A percentile compares a stretch with the other conserved stretches of the same genome.
Evolutionary conservation across 2,329 filamentous ascomycete species (phyloP).

Genomic region (Chaetomiaceae sp.): DNA sequence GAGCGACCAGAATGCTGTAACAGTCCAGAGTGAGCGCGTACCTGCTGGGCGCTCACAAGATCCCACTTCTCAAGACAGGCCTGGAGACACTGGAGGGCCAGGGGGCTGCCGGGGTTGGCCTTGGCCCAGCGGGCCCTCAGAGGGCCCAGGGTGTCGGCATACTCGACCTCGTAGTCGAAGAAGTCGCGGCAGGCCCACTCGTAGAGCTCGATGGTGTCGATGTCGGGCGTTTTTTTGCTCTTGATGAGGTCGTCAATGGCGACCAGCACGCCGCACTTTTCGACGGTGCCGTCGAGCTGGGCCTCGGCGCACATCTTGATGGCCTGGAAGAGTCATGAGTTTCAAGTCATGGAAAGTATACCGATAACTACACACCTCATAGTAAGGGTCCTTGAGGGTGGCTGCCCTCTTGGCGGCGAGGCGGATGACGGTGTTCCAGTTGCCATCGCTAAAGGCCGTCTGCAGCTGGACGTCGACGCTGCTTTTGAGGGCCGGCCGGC

Average conservation of each 20-base stretch:
- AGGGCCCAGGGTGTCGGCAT: conserved; percentile 44
- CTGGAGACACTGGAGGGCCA: conserved; percentile 44
- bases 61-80: conserved; percentile 53
- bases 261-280: conserved; percentile 42
- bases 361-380: conserved; percentile 41
- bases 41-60: conserved; percentile 53
- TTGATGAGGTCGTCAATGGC: conserved; percentile 46
- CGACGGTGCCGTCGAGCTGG: conserved; percentile 45
- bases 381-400: conserved; percentile 51
- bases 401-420: conserved; percentile 50
- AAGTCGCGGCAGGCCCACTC: conserved; percentile 47
- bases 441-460: conserved; percentile 50
- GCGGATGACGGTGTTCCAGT: conserved; percentile 49
- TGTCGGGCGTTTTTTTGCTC: conserved; percentile 43
- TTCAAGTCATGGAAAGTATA: neutral
- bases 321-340: conserved; percentile 30
- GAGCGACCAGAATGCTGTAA: no score
- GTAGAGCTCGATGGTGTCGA: conserved; percentile 49
- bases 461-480: conserved; percentile 52
- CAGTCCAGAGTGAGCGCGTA: conserved; percentile 24
- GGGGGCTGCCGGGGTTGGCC: conserved; percentile 43
- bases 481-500: conserved; percentile 41
- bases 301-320: conserved; percentile 49
- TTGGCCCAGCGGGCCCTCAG: conserved; percentile 50
- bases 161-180: conserved; percentile 38